Evolutionary conservation across 1,139 yeast genomes (phyloP).

Genomic region (Scheffersomyces quercinus): DNA sequence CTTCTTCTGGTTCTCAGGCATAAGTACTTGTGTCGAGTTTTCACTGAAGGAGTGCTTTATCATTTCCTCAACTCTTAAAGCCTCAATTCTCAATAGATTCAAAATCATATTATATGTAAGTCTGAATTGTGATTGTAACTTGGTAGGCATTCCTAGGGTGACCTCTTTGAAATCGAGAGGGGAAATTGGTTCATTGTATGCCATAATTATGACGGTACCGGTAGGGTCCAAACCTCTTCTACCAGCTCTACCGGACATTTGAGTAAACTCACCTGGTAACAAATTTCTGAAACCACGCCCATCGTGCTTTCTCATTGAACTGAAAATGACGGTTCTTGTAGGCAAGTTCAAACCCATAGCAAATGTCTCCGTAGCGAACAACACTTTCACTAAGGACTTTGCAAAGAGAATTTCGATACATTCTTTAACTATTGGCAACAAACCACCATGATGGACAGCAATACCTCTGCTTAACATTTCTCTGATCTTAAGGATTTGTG

Average conservation of each 20-base stretch:
- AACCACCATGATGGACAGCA: slow-evolving; percentile 97
- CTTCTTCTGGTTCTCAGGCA: slow-evolving; percentile 81
- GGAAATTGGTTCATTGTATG: slow-evolving; percentile 69
- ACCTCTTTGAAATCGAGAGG: slow-evolving; percentile 71
- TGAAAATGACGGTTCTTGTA: slow-evolving; percentile 92
- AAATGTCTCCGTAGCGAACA: slow-evolving; percentile 97
- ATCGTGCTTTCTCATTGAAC: slow-evolving; percentile 84
- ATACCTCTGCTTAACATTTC: slow-evolving; percentile 87
- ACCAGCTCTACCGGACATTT: slow-evolving; percentile 99
- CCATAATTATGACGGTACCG: slow-evolving; percentile 96
- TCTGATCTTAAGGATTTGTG: slow-evolving; percentile 81
- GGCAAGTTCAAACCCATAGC: slow-evolving; percentile 98
- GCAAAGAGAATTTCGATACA: slow-evolving; percentile 91
- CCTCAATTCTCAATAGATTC: slow-evolving; percentile 88
- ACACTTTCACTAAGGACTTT: slow-evolving; percentile 78
- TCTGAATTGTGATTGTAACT: slow-evolving; percentile 86
- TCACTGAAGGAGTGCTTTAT: slow-evolving; percentile 94
- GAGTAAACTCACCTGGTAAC: slow-evolving; percentile 95
- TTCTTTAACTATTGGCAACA: slow-evolving; percentile 92
- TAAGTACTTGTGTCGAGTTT: slow-evolving; percentile 77
- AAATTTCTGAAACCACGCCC: slow-evolving; percentile 80
- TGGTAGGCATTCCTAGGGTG: slow-evolving; percentile 84
- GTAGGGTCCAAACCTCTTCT: slow-evolving; percentile 92
- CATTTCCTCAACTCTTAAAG: slow-evolving; percentile 94
- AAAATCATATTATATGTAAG: slow-evolving; percentile 94